These are phyloP conservation scores for Rhodotorula sp. DNA, from an alignment of 1,284 basidiomycete species.

Conservation along the genomic window DNA sequence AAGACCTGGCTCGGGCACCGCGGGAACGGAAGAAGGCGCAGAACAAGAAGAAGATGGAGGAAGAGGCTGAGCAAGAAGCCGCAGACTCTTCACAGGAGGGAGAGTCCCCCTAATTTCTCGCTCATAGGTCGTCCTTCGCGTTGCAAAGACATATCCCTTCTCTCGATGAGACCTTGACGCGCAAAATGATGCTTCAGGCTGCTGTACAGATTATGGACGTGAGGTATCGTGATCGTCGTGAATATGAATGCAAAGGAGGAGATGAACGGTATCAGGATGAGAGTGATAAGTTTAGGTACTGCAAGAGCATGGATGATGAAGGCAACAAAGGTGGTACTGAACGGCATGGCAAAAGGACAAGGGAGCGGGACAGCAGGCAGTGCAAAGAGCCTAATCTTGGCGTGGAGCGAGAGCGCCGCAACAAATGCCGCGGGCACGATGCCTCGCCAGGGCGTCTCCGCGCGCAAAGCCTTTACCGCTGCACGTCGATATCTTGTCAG, in stretches of 20 bases:
- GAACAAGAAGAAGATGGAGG: background rate
- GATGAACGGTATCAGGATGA: background rate
- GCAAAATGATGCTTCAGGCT: too few species aligned
- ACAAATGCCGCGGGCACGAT: slow-evolving; percentile 54
- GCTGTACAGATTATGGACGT: background rate
- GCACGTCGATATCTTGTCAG: background rate
- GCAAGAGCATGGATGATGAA: background rate
- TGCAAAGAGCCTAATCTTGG: slow-evolving; percentile 3
- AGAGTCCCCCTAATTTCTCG: too few species aligned
- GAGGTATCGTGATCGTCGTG: background rate
- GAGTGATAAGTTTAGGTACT: background rate
- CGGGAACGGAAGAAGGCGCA: slow-evolving; percentile 18
- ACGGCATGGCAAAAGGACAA: background rate
- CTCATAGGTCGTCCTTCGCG: too few species aligned
- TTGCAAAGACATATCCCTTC: too few species aligned
- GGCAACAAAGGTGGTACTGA: background rate
- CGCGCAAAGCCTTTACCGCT: slow-evolving; percentile 54
- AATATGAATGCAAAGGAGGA: background rate
- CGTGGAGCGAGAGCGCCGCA: slow-evolving; percentile 43
- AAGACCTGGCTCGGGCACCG: slow-evolving; percentile 29
- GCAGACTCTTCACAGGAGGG: background rate
- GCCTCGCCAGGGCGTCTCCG: slow-evolving; percentile 53
- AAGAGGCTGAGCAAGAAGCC: slow-evolving; percentile 15
- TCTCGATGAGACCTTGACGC: too few species aligned
- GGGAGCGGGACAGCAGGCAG: background rate